These are phyloP conservation scores for Emericellopsis cladophorae DNA, from an alignment of 2,329 filamentous ascomycete species.

Conservation along the genomic window DNA sequence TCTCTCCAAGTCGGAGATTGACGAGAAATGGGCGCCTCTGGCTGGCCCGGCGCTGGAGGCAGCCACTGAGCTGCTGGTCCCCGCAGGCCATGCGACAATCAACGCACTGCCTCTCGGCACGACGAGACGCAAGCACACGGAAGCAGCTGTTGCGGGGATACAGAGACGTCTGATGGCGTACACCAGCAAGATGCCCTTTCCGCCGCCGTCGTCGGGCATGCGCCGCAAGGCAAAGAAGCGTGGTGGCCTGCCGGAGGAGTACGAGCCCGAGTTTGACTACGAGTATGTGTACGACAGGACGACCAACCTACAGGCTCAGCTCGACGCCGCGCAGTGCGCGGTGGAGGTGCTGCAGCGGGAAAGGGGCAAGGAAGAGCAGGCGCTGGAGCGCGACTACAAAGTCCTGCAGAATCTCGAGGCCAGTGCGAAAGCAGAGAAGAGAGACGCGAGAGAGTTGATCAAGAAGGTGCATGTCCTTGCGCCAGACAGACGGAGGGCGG, in stretches of 20 bases:
- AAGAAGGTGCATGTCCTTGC: constrained; percentile 38
- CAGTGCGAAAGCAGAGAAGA: constrained; percentile 42
- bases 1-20: constrained; percentile 51
- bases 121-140: constrained; percentile 29
- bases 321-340: constrained; percentile 50
- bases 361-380: constrained; percentile 39
- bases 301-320: constrained; percentile 38
- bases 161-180: constrained; percentile 33
- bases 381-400: constrained; percentile 43
- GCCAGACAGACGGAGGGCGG: constrained; percentile 16
- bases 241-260: constrained; percentile 12
- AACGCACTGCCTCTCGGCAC: constrained; percentile 42
- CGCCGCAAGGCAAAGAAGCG: constrained; percentile 13
- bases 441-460: constrained; percentile 33
- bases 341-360: constrained; percentile 48
- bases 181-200: constrained; percentile 51
- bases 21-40: constrained; percentile 54
- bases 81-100: constrained; percentile 45
- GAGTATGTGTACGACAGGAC: constrained; percentile 52
- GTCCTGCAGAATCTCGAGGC: constrained; percentile 35
- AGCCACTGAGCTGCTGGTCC: constrained; percentile 41
- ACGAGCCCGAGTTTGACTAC: constrained; percentile 50
- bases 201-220: constrained; percentile 25
- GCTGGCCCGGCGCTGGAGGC: constrained; percentile 39
- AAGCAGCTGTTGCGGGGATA: constrained; percentile 16